Conservation (phyloP, 1,139 yeast genomes). For the Pichia sp. region DNA sequence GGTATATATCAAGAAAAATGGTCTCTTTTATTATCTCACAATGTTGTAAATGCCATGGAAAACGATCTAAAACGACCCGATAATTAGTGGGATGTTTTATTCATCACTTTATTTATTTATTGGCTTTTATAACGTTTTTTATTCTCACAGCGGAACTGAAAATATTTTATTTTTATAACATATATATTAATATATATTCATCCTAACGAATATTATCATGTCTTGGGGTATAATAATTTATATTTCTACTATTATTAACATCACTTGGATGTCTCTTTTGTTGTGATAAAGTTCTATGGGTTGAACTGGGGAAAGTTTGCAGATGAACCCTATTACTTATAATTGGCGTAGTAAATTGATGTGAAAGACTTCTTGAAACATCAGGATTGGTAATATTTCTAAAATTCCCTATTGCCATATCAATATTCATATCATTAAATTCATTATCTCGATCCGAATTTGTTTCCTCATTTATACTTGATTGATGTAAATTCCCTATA, state of each 20-base stretch:
- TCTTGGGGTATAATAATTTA: slow-evolving; percentile 19
- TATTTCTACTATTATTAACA: slow-evolving; percentile 2
- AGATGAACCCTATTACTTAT: slow-evolving; percentile 18
- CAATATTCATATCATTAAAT: slow-evolving; percentile 1
- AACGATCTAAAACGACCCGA: neutral
- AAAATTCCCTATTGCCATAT: neutral
- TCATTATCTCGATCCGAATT: neutral
- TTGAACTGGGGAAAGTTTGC: slow-evolving; percentile 14
- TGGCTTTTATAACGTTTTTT: too few species aligned
- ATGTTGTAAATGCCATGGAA: slow-evolving; percentile 14
- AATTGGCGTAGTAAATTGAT: slow-evolving; percentile 22
- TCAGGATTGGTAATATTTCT: slow-evolving; percentile 9
- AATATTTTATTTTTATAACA: too few species aligned
- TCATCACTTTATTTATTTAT: too few species aligned
- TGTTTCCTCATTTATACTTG: neutral
- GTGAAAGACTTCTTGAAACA: slow-evolving; percentile 7
- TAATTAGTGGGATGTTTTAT: too few species aligned
- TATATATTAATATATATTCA: too few species aligned
- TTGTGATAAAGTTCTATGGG: slow-evolving; percentile 9
- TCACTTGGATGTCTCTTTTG: slow-evolving; percentile 15
- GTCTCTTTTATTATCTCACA: slow-evolving; percentile 19
- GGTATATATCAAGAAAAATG: slow-evolving; percentile 27
- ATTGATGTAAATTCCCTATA: neutral
- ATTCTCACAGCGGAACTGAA: too few species aligned
- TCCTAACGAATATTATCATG: slow-evolving; percentile 20